phyloP scores from a whole-genome alignment of 225 moss, liverwort and hornwort genomes.

The Sphagnum contortum region DNA sequence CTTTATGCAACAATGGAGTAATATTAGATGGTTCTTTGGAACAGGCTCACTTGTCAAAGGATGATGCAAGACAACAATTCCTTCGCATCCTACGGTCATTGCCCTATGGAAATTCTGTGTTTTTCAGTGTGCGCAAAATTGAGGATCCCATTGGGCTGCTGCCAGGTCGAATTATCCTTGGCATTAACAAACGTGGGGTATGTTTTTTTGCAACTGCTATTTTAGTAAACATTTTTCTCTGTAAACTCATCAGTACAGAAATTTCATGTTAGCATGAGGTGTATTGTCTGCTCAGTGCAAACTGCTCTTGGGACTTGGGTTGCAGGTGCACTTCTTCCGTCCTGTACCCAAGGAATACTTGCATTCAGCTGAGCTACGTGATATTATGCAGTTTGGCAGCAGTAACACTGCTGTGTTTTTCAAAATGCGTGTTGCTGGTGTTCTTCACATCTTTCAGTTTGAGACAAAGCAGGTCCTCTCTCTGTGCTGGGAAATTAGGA shows the following conservation, averaged over 20 bases:
- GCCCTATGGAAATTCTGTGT: slow-evolving; percentile 93
- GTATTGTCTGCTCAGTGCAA: too few relatives aligned
- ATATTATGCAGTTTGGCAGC: slow-evolving; percentile 99
- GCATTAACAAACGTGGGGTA: slow-evolving; percentile 97
- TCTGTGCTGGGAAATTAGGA: too few relatives aligned
- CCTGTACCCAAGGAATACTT: slow-evolving; percentile 97
- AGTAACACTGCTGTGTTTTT: slow-evolving; percentile 98
- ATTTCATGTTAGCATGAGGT: too few relatives aligned
- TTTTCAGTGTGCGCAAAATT: slow-evolving; percentile 92
- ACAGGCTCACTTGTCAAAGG: slow-evolving; percentile 84
- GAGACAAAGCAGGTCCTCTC: slow-evolving; percentile 78
- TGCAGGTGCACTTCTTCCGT: slow-evolving; percentile 92
- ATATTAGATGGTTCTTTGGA: slow-evolving; percentile 3
- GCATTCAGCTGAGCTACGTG: slow-evolving; percentile 94
- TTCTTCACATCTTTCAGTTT: slow-evolving; percentile 93
- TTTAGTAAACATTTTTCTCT: too few relatives aligned
- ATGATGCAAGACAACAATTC: slow-evolving; percentile 94
- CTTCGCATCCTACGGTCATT: slow-evolving; percentile 78
- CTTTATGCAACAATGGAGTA: not conserved
- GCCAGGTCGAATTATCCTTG: slow-evolving; percentile 89
- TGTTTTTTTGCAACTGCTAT: slow-evolving; percentile 3
- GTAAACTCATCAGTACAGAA: too few relatives aligned
- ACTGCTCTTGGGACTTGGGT: not conserved
- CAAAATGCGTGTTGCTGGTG: slow-evolving; percentile 97
- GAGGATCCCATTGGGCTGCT: slow-evolving; percentile 95